Base-by-base conservation (phyloP, 805 yeast genomes). In the Cyberlindnera sargentensis region DNA sequence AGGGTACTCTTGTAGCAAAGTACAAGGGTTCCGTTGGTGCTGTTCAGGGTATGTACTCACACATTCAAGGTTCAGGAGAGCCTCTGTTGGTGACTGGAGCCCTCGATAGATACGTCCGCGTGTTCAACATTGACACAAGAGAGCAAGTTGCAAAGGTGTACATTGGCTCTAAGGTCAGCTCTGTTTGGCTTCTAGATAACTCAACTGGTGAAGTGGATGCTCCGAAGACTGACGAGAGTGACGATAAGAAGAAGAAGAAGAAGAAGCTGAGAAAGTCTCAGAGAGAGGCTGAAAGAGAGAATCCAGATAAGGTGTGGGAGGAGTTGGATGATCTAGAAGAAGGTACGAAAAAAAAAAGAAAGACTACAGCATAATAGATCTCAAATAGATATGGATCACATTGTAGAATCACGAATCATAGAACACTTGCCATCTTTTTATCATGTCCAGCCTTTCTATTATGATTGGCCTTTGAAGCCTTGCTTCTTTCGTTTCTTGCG, bases 71-170 rank as follows among this genome's bases (percentile, higher is more conserved):
- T 1, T 62, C 66, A 8, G 23, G 25, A 4, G 64, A 67, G 4
- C 69, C 70, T 8, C 57, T 82, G 28, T 56, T 90, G 6, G 80
- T 80, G 3, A 71, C 86, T 20, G 97, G 95, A 36, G 95, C 96
- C 0, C 72, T 90, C 24, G 99, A 93, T 58, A 73, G 96, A 55
- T 91, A 88, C 55, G 70, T 87, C 27, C 74, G 96, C 46, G 86
- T 85, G 4, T 91, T 76, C 62, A 83, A 88, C 47, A 58, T 79
- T 4, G 65, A 65, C 2, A 64, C 79, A 1, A 71, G 95, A 41
- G 75, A 76, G 36, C 67, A 78, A 39, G 41, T 65, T 10, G 88
- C 79, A 6, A 88, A 88, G 57, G 84, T 86, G 5, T 91, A 76
- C 54, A 56, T 83, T 27, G 95, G 95, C 2, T 76, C 87, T 5